These are phyloP conservation scores for Cutaneotrichosporon curvatum DNA, from an alignment of 1,284 basidiomycete species.

Conservation along the genomic window DNA sequence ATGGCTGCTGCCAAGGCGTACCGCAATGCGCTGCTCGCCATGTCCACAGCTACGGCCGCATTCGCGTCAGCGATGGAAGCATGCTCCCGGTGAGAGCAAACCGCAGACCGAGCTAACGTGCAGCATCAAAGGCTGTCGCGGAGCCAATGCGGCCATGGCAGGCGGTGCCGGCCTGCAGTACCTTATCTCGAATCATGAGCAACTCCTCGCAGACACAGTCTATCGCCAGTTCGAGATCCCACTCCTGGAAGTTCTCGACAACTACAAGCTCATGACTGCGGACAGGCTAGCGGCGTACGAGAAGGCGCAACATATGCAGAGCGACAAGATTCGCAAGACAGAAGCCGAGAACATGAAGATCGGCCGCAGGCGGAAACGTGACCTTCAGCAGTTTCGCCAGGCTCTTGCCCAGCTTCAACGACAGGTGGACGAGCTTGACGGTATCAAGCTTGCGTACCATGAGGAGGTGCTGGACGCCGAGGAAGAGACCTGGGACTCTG, in stretches of 20 bases:
- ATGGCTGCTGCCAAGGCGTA: conserved; percentile 73
- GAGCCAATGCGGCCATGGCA: conserved; percentile 53
- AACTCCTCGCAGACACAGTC: conserved; percentile 75
- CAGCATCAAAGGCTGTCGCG: conserved; percentile 42
- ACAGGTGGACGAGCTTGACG: conserved; percentile 57
- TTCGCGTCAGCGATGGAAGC: conserved; percentile 80
- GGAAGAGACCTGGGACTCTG: conserved; percentile 81
- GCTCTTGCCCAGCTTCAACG: conserved; percentile 74
- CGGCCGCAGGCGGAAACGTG: conserved; percentile 63
- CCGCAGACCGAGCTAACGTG: not conserved
- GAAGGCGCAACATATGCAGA: conserved; percentile 69
- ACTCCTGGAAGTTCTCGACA: conserved; percentile 71
- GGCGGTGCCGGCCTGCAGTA: conserved; percentile 79
- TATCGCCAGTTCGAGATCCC: conserved; percentile 88
- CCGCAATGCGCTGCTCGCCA: conserved; percentile 69
- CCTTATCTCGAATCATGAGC: conserved; percentile 86
- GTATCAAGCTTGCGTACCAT: conserved; percentile 47
- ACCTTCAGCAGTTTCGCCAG: conserved; percentile 76
- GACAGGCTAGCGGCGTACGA: conserved; percentile 76
- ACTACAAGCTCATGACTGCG: conserved; percentile 53
- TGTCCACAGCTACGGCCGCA: conserved; percentile 76
- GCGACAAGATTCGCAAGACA: conserved; percentile 76
- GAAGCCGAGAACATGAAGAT: conserved; percentile 76
- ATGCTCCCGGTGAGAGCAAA: conserved; percentile 62
- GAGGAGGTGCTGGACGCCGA: conserved; percentile 81